Conservation (phyloP, 2,329 filamentous ascomycete genomes). For the Diplocarpon rosae region DNA sequence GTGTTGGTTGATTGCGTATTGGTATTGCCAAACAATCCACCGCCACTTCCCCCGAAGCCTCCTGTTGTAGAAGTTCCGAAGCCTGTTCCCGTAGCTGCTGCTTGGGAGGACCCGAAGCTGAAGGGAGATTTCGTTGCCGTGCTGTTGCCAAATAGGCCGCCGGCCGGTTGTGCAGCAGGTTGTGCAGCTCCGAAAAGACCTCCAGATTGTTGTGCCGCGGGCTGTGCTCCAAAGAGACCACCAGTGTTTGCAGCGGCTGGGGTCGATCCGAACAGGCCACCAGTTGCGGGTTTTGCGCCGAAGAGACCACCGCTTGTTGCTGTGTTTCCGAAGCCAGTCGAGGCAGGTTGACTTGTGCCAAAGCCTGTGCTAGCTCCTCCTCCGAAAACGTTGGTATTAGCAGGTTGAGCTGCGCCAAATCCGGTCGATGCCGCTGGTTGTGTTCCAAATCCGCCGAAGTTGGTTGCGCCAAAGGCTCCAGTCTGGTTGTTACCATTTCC, state of each 20-base stretch:
- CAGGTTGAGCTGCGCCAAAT: conserved; percentile 35
- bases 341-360: conserved; percentile 30
- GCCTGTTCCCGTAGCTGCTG: conserved; percentile 16
- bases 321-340: conserved; percentile 37
- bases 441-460: conserved; percentile 30
- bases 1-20: conserved; percentile 23
- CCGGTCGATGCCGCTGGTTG: background rate
- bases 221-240: conserved; percentile 32
- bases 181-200: conserved; percentile 17
- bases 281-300: conserved; percentile 29
- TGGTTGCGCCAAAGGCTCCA: conserved; percentile 57
- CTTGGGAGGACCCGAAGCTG: conserved; percentile 20
- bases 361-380: conserved; percentile 24
- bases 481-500: conserved; percentile 73
- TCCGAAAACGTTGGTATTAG: conserved; percentile 2
- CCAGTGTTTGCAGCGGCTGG: conserved; percentile 18
- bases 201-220: conserved; percentile 16
- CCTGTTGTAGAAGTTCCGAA: conserved; percentile 21
- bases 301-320: conserved; percentile 30
- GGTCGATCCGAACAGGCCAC: conserved; percentile 32
- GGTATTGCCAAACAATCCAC: conserved; percentile 31
- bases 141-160: conserved; percentile 23
- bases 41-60: conserved; percentile 23
- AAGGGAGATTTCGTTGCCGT: conserved; percentile 31
- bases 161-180: conserved; percentile 27